A percentile compares a stretch with the other conserved stretches of the same genome.
Evolutionary conservation across 1,284 basidiomycete genomes (phyloP).

Genomic region (Cutaneotrichosporon cavernicola): DNA sequence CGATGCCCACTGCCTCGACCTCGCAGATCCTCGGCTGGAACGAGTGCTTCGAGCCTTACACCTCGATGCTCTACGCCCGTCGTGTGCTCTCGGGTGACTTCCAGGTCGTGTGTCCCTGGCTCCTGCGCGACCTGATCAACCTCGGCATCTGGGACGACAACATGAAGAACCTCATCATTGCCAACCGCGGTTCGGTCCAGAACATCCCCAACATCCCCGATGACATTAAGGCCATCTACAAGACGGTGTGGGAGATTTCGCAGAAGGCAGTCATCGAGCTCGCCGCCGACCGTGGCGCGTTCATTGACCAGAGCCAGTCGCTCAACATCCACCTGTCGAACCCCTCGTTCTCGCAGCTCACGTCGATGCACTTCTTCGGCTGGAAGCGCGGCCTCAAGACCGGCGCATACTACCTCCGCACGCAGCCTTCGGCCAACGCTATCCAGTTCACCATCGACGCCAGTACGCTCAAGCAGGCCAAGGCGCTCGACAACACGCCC

Average conservation of each 20-base stretch:
- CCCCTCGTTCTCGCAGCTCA: conserved; percentile 90
- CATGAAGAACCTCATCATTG: conserved; percentile 99
- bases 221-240: conserved; percentile 73
- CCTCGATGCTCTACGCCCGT: conserved; percentile 95
- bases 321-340: conserved; percentile 91
- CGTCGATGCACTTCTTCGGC: conserved; percentile 99
- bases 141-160: conserved; percentile 94
- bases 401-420: conserved; percentile 92
- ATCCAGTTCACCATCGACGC: conserved; percentile 98
- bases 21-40: conserved; percentile 98
- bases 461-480: conserved; percentile 62
- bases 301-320: conserved; percentile 86
- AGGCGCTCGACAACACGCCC: conserved; percentile 17
- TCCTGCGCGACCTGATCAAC: conserved; percentile 93
- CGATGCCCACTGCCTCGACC: conserved; percentile 99
- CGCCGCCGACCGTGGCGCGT: conserved; percentile 96
- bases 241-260: conserved; percentile 84
- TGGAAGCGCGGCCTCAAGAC: conserved; percentile 99
- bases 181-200: conserved; percentile 93
- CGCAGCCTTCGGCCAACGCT: conserved; percentile 88
- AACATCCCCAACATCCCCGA: conserved; percentile 81
- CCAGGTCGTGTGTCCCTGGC: conserved; percentile 98
- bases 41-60: conserved; percentile 67
- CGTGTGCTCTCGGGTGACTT: conserved; percentile 99
- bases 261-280: conserved; percentile 99